Evolutionary conservation across 768 basidiomycete species (phyloP), one percentile per base, ranked within the genome.

Genomic region (Termitomyces sp.): DNA sequence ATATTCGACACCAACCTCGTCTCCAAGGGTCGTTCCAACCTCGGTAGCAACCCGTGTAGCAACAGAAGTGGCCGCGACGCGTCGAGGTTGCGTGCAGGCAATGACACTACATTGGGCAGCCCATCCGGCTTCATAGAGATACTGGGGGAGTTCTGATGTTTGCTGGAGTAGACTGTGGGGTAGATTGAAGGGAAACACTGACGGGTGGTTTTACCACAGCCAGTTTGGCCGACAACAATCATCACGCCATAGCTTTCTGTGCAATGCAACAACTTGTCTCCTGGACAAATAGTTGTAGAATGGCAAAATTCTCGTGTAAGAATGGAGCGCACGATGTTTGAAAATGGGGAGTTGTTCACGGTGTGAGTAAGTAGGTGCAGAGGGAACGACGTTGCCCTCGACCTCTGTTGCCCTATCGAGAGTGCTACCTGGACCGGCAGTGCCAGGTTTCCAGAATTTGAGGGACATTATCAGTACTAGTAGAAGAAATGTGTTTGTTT

Each of bases 191-290:
- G 28, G 12, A 41, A 56, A 28, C 26, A 77, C 89, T 68, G 60
- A 96, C 94, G 96, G 60, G 96, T 99, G 7, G 94, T 96, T 73
- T 99, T 98, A 45, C 97, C 97, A 56, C 91, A 97, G 2, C 97
- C 97, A 0, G 97, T 98, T 64, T 98, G 90, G 9, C 90, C 96
- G 9, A 96, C 90, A 5, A 98, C 85, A 48, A 98, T 91, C 2
- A 87, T 78, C 9, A 94, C 88, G 4, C 88, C 87, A 65, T 87
- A 80, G 51, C 81, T 84, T 71, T 98, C 96, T 24, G 98, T 71
- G 55, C 87, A 85, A 64, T 91, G 89, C 8, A 98, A 70, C 2
- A 98, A 74, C 58, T 84, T 86, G 44, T 91, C 79, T 50, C 84
- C 93, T 95, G 66, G 19, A 22, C 15, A 22, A 26, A 59, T 55